These are phyloP conservation scores for Casuarina cunninghamiana DNA, from an alignment of 306 rosid species.

Conservation along the genomic window DNA sequence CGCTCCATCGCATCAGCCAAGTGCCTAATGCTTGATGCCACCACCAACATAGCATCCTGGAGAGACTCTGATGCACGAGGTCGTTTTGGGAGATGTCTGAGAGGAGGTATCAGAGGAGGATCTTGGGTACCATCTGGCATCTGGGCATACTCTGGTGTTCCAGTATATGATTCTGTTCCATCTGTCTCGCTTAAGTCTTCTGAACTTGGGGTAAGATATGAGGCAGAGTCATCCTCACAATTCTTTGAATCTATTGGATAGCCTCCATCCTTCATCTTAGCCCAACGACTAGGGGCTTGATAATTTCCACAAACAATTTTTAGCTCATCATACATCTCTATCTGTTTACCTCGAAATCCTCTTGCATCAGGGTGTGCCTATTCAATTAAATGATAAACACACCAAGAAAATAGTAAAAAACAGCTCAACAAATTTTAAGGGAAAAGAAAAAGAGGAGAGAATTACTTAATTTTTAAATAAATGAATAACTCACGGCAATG, in stretches of 20 bases:
- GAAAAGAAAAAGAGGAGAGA: background rate
- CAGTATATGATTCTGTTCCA: conserved; percentile 66
- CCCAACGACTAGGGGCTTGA: conserved; percentile 73
- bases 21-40: conserved; percentile 67
- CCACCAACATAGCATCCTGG: conserved; percentile 65
- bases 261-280: conserved; percentile 57
- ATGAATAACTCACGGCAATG: conserved; percentile 45
- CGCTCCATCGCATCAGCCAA: conserved; percentile 73
- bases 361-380: conserved; percentile 77
- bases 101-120: conserved; percentile 50
- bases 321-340: conserved; percentile 83
- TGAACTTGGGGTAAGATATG: conserved; percentile 64
- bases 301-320: conserved; percentile 85
- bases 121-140: conserved; percentile 58
- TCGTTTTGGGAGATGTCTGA: conserved; percentile 55
- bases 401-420: conserved; percentile 17
- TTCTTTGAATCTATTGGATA: conserved; percentile 47
- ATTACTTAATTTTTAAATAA: background rate
- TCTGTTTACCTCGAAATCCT: conserved; percentile 62
- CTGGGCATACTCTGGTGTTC: conserved; percentile 56
- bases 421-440: conserved; percentile 6
- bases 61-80: conserved; percentile 60
- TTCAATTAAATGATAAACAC: conserved; percentile 31
- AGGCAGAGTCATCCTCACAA: conserved; percentile 57
- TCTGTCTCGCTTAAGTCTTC: conserved; percentile 64